Evolutionary conservation across 1,284 basidiomycete genomes (phyloP), one percentile per base, ranked within the genome.

Genomic region (Cutaneotrichosporon mucoides): DNA sequence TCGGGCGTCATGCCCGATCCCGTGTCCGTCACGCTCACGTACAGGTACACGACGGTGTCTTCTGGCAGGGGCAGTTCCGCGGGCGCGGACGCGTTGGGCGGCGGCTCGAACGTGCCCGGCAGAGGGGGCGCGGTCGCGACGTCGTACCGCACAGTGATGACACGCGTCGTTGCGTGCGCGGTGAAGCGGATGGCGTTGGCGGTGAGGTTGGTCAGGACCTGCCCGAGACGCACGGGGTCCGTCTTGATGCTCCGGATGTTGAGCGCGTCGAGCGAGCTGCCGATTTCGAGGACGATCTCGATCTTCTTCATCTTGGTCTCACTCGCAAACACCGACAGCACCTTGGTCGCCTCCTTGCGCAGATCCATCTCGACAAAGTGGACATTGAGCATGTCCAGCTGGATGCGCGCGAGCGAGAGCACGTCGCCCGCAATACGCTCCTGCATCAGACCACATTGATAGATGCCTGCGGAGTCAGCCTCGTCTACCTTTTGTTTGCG

Each of bases 341-440:
- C 68, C 58, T 76, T 77, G 11, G 67, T 64, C 3, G 74, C 73
- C 56, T 79, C 76, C 24, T 66, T 66, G n/a, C 66, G 56, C 24
- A 79, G 54, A 50, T 78, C 70, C 55, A 72, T 77, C 52, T 77
- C 75, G 49, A 79, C 69, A 15, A 71, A 67, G 65, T 72, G 67
- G 4, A 76, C 42, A 33, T 45, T 61, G 36, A 75, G 65, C 70
- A 72, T 70, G 56, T 71, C 70, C n/a, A 79, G 73, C 57, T 80
- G 79, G 35, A 80, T 75, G 9, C 78, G 65, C 0, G 77, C 77
- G 1, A 80, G 64, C 0, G 76, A 77, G 5, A 79, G 68, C n/a
- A 79, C 73, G 53, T 80, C 79, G 43, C 75, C 76, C 3, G 78
- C 78, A 42, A 80, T 79, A 5, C 78, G 73, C 55, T 78, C 76